Evolutionary conservation across 768 basidiomycete species (phyloP), one percentile per base, ranked within the genome.

Genomic region (Lactarius hengduanensis): DNA sequence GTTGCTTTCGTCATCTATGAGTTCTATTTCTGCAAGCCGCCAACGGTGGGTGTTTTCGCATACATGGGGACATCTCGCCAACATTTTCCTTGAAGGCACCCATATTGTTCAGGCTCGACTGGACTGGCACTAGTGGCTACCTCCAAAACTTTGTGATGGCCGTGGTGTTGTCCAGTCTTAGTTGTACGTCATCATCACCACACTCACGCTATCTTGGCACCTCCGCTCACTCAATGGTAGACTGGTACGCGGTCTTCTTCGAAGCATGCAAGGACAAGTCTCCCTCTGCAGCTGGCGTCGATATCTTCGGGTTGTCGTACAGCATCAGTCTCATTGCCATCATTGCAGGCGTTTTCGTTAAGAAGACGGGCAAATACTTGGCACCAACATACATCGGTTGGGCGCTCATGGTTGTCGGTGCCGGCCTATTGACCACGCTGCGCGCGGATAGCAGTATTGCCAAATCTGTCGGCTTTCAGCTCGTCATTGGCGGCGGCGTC

Each of bases 241-340:
- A 77, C 70, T 83, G 73, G 69, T 76, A 76, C 58, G 77, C 73
- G 0, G 72, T 78, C 43, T 80, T 75, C 62, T 77, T 77, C 47
- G 80, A 82, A 68, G 80, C 78, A 0, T 77, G 76, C 72, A 77
- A 77, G 41, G 77, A 74, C 18, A 73, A 71, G 15, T 74, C 76
- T 8, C 77, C 83, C 0, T 69, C 79, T 13, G 57, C 59, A 7
- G 78, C 80, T 0, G 80, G 79, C 41, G 58, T 76, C 40, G 74
- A 78, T 47, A 65, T 75, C 20, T 76, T 84, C 55, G 70, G 78
- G 2, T 57, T 79, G 54, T 74, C 78, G 7, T 72, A 80, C 62
- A 69, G 78, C 16, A 72, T 80, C 36, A 80, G 81, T 0, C 77
- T 80, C 2, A 59, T 74, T 15, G 76, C 80, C 1, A 74, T 84